Evolutionary conservation across 208 protist genomes (phyloP).

Genomic region (Wallacemonas rigidus): DNA sequence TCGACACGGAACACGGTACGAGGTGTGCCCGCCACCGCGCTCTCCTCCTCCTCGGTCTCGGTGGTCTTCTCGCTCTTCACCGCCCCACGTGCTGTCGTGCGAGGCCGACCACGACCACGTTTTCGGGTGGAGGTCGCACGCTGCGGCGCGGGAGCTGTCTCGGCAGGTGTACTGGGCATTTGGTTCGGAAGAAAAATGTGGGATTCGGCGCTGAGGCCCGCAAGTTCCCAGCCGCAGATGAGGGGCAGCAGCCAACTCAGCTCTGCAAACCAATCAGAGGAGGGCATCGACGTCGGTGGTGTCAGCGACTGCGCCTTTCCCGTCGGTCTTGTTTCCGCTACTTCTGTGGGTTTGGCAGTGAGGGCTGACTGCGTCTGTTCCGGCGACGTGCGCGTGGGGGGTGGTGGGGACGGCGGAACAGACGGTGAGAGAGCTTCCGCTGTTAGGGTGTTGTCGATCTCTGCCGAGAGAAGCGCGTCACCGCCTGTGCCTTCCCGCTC

Average conservation of each 20-base stretch:
- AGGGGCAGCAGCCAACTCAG: slow-evolving; percentile 11
- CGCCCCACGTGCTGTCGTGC: neutral
- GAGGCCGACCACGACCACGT: neutral
- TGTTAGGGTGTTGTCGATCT: too few species aligned
- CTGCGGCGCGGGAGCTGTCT: too few species aligned
- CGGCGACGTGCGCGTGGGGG: too few species aligned
- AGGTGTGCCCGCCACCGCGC: neutral
- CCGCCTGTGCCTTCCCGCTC: too few species aligned
- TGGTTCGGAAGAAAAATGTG: neutral
- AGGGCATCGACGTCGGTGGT: neutral
- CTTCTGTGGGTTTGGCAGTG: too few species aligned
- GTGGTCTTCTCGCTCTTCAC: neutral
- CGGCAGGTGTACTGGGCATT: too few species aligned
- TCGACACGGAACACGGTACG: slow-evolving; percentile 8
- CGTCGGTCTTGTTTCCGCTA: too few species aligned
- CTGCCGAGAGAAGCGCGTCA: too few species aligned
- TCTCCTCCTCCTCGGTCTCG: neutral
- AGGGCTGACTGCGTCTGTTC: too few species aligned
- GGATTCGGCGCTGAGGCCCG: neutral
- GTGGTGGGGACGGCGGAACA: too few species aligned
- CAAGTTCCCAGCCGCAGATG: slow-evolving; percentile 5
- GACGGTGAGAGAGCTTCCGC: too few species aligned
- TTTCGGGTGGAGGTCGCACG: neutral
- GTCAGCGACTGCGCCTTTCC: neutral
- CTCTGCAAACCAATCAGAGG: neutral